phyloP scores from a whole-genome alignment of 345 rosid genomes.

The Excoecaria agallocha region DNA sequence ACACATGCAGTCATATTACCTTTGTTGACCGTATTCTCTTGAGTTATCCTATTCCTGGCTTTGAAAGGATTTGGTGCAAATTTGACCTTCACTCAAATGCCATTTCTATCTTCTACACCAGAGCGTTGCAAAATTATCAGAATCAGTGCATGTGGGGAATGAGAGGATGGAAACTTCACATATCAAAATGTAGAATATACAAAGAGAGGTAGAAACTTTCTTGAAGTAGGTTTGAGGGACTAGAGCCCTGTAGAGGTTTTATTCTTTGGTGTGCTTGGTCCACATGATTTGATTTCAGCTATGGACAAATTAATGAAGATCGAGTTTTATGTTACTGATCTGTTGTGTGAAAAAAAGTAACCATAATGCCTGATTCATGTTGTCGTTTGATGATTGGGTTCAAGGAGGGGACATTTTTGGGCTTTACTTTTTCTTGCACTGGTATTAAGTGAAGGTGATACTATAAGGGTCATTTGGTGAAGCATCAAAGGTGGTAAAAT shows the following conservation, averaged over 20 bases:
- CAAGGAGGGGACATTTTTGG: not conserved
- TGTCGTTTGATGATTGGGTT: not conserved
- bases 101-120: not conserved
- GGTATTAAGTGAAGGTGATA: not conserved
- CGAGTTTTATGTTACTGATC: not conserved
- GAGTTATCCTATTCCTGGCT: slow-evolving; percentile 1
- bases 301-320: not conserved
- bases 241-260: not conserved
- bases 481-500: not conserved
- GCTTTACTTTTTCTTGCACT: not conserved
- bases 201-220: not conserved
- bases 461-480: not conserved
- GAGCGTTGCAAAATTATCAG: not conserved
- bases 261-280: not conserved
- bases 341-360: not conserved
- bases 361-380: not conserved
- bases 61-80: not conserved
- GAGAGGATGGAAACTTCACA: not conserved
- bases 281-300: not conserved
- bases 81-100: not conserved
- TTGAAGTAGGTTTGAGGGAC: not conserved
- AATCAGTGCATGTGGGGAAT: not conserved
- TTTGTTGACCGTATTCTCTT: not conserved
- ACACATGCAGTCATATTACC: not conserved
- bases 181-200: not conserved